Evolutionary conservation across 495 filamentous ascomycete genomes (phyloP).

Genomic region (Aspergillus diversus): DNA sequence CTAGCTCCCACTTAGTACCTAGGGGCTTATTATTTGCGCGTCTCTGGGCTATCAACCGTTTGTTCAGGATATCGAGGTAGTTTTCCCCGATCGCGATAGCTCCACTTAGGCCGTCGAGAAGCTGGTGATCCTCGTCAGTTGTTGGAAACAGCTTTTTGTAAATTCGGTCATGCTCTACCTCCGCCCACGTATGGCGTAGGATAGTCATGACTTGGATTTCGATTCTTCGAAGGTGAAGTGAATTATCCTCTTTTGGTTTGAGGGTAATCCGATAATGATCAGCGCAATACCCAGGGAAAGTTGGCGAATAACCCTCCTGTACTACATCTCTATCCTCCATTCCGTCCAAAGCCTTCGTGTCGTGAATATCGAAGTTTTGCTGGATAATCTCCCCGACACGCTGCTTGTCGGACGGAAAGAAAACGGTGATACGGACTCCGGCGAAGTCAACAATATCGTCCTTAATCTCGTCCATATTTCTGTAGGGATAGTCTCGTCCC

Average conservation of each 20-base stretch:
- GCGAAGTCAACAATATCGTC: conserved; percentile 25
- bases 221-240: neutral
- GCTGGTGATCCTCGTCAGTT: neutral
- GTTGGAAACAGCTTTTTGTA: conserved; percentile 23
- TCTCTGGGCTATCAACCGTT: neutral
- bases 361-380: conserved; percentile 10
- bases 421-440: conserved; percentile 25
- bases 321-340: neutral
- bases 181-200: conserved; percentile 29
- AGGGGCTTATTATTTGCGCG: neutral
- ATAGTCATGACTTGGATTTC: conserved; percentile 33
- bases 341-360: neutral
- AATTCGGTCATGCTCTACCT: conserved; percentile 30
- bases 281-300: neutral
- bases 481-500: neutral
- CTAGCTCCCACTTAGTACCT: neutral
- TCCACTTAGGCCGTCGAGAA: neutral
- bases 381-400: conserved; percentile 19
- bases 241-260: neutral
- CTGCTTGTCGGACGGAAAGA: conserved; percentile 19
- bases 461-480: conserved; percentile 12
- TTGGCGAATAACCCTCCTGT: neutral
- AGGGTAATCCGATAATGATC: neutral
- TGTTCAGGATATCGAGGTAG: neutral
- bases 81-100: neutral